Evolutionary conservation across 108 stramenopile species (phyloP).

Genomic region (Skeletonema costatum): DNA sequence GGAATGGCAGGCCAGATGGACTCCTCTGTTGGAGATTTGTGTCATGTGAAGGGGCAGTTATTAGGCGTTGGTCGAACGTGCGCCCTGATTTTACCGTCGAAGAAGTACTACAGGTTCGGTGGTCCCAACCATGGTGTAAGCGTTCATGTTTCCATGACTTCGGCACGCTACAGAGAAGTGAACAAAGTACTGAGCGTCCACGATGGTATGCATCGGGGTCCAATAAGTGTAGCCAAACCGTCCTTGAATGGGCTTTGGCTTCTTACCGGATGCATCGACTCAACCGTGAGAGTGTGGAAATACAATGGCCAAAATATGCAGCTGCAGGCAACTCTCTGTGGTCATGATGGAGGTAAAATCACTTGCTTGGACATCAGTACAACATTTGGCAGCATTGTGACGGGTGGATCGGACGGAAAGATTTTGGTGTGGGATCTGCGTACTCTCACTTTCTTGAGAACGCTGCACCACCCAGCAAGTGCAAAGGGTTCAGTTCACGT

Average conservation of each 20-base stretch:
- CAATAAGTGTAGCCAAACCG: constrained; percentile 78
- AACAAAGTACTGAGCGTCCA: constrained; percentile 91
- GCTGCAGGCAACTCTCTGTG: constrained; percentile 83
- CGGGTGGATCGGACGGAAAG: constrained; percentile 85
- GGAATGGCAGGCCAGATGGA: constrained; percentile 74
- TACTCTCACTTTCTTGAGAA: constrained; percentile 86
- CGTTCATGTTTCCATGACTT: constrained; percentile 72
- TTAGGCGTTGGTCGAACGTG: constrained; percentile 84
- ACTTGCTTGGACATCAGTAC: constrained; percentile 87
- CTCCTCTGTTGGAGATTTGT: constrained; percentile 86
- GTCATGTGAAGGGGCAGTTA: constrained; percentile 76
- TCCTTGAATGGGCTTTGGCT: constrained; percentile 80
- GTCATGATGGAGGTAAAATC: constrained; percentile 89
- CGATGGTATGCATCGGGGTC: constrained; percentile 88
- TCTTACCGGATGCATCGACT: constrained; percentile 90
- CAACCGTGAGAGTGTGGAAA: constrained; percentile 92
- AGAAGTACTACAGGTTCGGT: constrained; percentile 82
- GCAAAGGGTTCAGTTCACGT: constrained; percentile 3
- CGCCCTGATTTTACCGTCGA: constrained; percentile 67
- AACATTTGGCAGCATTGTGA: constrained; percentile 86
- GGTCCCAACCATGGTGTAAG: constrained; percentile 84
- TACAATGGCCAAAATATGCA: constrained; percentile 71
- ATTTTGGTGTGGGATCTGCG: constrained; percentile 94
- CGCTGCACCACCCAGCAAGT: constrained; percentile 50
- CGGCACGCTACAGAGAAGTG: constrained; percentile 70